Conservation (phyloP, 2,329 filamentous ascomycete genomes). For the Tolypocladium ophioglossoides region DNA sequence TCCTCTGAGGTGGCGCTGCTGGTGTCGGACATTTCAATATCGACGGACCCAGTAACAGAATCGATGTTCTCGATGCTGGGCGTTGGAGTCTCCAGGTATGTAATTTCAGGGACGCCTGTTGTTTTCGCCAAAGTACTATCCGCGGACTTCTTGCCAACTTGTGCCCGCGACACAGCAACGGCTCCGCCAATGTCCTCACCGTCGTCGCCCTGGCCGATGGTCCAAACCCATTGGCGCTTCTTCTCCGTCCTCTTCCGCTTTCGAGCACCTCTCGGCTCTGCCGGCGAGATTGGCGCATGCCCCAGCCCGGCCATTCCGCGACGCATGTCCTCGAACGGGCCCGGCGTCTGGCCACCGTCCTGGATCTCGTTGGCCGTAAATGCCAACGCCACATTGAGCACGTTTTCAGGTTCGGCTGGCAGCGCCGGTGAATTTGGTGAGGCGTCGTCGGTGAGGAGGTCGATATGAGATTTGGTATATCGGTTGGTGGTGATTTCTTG, state of each 20-base stretch:
- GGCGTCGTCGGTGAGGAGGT: conserved; percentile 47
- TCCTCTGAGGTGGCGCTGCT: conserved; percentile 28
- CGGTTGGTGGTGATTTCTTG: conserved; percentile 53
- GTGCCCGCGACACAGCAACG: conserved; percentile 26
- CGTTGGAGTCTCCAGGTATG: conserved; percentile 23
- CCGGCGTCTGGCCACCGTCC: conserved; percentile 52
- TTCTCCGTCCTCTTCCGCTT: conserved; percentile 47
- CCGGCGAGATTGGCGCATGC: conserved; percentile 29
- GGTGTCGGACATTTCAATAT: conserved; percentile 41
- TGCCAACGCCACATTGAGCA: conserved; percentile 38
- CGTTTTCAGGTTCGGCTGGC: conserved; percentile 24
- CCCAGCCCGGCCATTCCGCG: conserved; percentile 41
- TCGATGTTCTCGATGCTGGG: conserved; percentile 29
- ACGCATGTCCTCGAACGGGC: conserved; percentile 53
- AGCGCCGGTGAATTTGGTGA: conserved; percentile 34
- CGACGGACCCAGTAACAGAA: conserved; percentile 19
- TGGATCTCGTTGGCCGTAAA: conserved; percentile 44
- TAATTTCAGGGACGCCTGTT: conserved; percentile 5
- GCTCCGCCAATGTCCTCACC: conserved; percentile 32
- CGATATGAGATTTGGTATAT: conserved; percentile 53
- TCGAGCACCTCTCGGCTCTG: conserved; percentile 32
- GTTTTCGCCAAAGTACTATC: conserved; percentile 8
- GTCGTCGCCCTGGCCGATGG: conserved; percentile 45
- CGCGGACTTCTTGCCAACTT: neutral
- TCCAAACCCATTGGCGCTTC: conserved; percentile 57